These are phyloP conservation scores for Metroxylon sagu DNA, from an alignment of 176 grass and related monocot genomes.

Conservation along the genomic window DNA sequence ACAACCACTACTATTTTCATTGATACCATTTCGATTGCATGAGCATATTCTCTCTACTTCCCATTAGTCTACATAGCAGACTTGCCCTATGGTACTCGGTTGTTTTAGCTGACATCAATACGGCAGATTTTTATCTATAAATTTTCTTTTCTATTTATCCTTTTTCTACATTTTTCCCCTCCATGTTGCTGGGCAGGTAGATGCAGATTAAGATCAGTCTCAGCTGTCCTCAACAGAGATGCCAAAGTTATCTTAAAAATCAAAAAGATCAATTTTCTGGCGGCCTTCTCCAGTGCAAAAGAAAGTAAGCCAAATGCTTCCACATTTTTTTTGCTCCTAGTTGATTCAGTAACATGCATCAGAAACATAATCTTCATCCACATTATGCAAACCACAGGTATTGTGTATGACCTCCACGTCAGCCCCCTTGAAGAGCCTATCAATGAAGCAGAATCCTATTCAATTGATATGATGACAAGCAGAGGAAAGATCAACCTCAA, in stretches of 20 bases:
- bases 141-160: too few species aligned
- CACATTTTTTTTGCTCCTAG: not conserved
- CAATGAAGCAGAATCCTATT: constrained; percentile 49
- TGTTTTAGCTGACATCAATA: too few species aligned
- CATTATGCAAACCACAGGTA: constrained; percentile 26
- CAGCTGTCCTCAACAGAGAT: constrained; percentile 55
- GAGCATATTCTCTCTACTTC: too few species aligned
- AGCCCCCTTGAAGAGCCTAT: constrained; percentile 41
- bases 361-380: not conserved
- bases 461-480: constrained; percentile 58
- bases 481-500: constrained; percentile 85
- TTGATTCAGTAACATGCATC: not conserved
- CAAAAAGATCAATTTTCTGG: constrained; percentile 70
- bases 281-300: constrained; percentile 64
- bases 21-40: too few species aligned
- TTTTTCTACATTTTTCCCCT: too few species aligned
- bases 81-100: too few species aligned
- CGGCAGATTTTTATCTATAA: too few species aligned
- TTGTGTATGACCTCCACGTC: constrained; percentile 50
- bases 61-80: too few species aligned
- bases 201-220: constrained; percentile 76
- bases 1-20: too few species aligned
- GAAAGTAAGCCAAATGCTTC: constrained; percentile 42
- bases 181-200: constrained; percentile 33
- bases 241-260: constrained; percentile 72